Evolutionary conservation across 352 stramenopile species (phyloP).

Genomic region (Saprolegnia parasitica): DNA sequence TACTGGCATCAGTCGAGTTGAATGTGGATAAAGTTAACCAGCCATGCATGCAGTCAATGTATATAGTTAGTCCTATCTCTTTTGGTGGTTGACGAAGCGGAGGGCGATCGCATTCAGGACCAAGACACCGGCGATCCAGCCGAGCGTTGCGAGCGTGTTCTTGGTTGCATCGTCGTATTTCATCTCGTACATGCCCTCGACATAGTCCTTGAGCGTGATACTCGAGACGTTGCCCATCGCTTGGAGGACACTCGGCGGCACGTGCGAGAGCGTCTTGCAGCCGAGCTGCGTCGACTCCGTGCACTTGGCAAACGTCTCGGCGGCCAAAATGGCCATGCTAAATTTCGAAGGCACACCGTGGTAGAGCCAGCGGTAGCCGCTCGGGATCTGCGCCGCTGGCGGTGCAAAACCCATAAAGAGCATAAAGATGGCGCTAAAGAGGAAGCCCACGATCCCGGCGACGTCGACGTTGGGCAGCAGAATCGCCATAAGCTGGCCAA

Average conservation of each 20-base stretch:
- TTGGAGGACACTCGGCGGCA: not conserved
- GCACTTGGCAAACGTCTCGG: slow-evolving; percentile 20
- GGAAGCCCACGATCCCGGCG: slow-evolving; percentile 36
- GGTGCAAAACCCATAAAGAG: slow-evolving; percentile 56
- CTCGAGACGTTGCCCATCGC: not conserved
- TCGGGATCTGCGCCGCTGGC: slow-evolving; percentile 33
- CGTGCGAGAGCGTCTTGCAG: not conserved
- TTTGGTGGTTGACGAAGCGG: slow-evolving; percentile 58
- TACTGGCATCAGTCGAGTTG: no score
- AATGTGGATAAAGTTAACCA: no score
- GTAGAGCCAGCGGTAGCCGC: slow-evolving; percentile 32
- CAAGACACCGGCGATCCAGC: slow-evolving; percentile 44
- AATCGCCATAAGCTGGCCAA: slow-evolving; percentile 67
- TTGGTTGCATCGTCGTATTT: not conserved
- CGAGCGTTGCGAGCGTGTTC: slow-evolving; percentile 33
- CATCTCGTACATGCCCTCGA: slow-evolving; percentile 10
- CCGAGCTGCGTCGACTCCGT: not conserved
- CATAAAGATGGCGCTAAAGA: slow-evolving; percentile 48
- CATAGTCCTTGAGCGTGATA: not conserved
- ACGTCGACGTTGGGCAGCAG: slow-evolving; percentile 44
- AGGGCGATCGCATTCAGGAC: slow-evolving; percentile 42
- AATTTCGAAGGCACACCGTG: slow-evolving; percentile 20
- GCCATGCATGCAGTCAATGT: no score
- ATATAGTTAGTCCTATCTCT: no score
- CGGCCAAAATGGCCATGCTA: slow-evolving; percentile 4